Conservation (phyloP, 148 eudicot species). For the Tetragonia tetragonoides region DNA sequence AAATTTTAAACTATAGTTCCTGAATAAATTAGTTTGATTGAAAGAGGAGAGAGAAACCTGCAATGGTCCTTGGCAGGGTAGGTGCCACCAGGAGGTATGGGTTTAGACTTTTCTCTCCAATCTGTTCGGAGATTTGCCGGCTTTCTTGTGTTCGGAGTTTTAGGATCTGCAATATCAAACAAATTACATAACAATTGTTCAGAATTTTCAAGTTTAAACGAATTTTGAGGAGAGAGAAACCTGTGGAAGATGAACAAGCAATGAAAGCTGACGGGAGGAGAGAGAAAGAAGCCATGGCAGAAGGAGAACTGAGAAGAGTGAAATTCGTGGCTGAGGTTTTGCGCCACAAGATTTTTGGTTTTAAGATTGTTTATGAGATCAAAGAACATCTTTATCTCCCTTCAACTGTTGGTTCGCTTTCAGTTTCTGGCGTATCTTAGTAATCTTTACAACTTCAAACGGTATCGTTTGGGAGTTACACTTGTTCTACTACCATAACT, state of each 20-base stretch:
- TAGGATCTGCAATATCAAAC: slow-evolving; percentile 23
- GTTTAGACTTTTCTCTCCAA: slow-evolving; percentile 73
- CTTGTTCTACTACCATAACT: too few species aligned
- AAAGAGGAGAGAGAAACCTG: slow-evolving; percentile 46
- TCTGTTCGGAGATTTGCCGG: slow-evolving; percentile 67
- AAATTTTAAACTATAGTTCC: too few species aligned
- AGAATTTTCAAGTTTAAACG: background rate
- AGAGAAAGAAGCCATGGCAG: slow-evolving; percentile 19
- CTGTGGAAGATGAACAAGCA: slow-evolving; percentile 4
- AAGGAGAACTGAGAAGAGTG: background rate
- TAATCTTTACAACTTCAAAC: too few species aligned
- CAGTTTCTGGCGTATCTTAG: too few species aligned
- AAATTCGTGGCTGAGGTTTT: background rate
- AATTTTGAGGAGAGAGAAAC: background rate
- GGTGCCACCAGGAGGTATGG: slow-evolving; percentile 86
- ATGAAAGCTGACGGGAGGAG: slow-evolving; percentile 13
- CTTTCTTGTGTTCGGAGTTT: slow-evolving; percentile 23
- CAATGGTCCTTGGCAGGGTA: slow-evolving; percentile 95
- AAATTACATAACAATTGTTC: background rate
- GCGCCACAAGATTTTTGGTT: background rate
- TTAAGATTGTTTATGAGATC: background rate
- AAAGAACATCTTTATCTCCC: too few species aligned
- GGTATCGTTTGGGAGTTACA: too few species aligned
- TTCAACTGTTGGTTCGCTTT: too few species aligned
- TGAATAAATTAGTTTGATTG: background rate